Evolutionary conservation across 2,329 filamentous ascomycete species (phyloP), one percentile per base, ranked within the genome.

Genomic region (Didymella lethalis): DNA sequence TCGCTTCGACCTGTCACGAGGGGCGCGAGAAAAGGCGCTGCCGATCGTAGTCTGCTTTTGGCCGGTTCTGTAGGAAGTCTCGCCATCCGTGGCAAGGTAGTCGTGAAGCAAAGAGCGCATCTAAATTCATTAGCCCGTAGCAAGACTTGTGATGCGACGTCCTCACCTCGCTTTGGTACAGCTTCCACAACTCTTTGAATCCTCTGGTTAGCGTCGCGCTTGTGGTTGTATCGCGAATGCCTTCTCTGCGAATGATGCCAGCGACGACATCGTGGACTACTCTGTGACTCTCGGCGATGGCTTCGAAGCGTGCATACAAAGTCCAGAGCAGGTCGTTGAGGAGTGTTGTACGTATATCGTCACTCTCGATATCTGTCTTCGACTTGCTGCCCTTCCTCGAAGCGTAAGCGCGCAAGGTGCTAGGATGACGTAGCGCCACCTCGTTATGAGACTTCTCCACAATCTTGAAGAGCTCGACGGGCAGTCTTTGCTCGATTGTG

Each of bases 171-270:
- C 96, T 98, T 74, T 99, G 95, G 71, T 97, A 94, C 7, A 99
- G 82, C 73, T 97, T 97, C 96, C 96, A 99, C 40, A 99, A 81
- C 78, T 98, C 95, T 72, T 94, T 95, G 79, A 99, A 99, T 55
- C 93, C 93, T 54, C 92, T 89, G 6, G 92, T 89, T 48, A 98
- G 83, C 0, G 86, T 84, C 80, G 81, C 89, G 48, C 69, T 75
- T 81, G 76, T 87, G 20, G 71, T 68, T 23, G 71, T 70, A 54
- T 85, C 84, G 49, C 74, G 77, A 48, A 83, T 75, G 77, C 90
- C 90, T 72, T 98, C 93, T 48, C 96, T 88, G 62, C 89, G 88
- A 53, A 94, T 88, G 58, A 99, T 91, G 0, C 91, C 91, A 63
- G 90, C 90, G 71, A 97, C 90, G 46, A 96, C 90, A 75, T 98